A percentile compares a stretch with the other conserved stretches of the same genome.
phyloP scores from a whole-genome alignment of 176 grass and related monocot species.

The Triticum turgidum region DNA sequence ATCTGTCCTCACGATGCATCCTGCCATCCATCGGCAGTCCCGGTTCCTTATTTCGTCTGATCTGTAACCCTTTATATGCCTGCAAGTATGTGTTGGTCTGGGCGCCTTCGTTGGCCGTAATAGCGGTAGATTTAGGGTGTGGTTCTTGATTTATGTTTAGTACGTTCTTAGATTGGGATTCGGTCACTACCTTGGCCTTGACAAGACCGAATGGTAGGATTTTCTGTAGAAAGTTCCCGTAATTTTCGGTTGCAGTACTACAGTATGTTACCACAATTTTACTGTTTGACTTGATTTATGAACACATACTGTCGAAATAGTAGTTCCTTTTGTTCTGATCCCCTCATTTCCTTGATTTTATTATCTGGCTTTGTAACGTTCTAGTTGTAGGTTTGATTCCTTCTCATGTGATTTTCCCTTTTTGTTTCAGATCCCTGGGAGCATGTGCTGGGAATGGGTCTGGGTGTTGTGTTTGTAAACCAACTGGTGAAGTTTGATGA shows the following conservation, averaged over 20 bases:
- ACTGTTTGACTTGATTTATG: constrained; percentile 22
- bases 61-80: background rate
- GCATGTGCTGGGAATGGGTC: constrained; percentile 86
- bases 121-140: background rate
- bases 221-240: background rate
- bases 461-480: constrained; percentile 76
- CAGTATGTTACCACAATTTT: background rate
- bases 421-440: constrained; percentile 83
- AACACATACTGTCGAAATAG: background rate
- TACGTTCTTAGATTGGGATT: background rate
- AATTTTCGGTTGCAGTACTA: background rate
- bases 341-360: background rate
- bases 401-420: constrained; percentile 2
- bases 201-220: background rate
- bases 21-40: background rate
- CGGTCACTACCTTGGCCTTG: background rate
- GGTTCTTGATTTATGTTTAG: constrained; percentile 24
- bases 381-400: background rate
- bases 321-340: background rate
- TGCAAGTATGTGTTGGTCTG: background rate
- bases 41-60: constrained; percentile 1
- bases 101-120: background rate
- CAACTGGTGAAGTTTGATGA: constrained; percentile 91
- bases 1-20: constrained; percentile 18
- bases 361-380: background rate